These are phyloP conservation scores for Cucurbita argyrosperma DNA, from an alignment of 306 rosid genomes.

Conservation along the genomic window DNA sequence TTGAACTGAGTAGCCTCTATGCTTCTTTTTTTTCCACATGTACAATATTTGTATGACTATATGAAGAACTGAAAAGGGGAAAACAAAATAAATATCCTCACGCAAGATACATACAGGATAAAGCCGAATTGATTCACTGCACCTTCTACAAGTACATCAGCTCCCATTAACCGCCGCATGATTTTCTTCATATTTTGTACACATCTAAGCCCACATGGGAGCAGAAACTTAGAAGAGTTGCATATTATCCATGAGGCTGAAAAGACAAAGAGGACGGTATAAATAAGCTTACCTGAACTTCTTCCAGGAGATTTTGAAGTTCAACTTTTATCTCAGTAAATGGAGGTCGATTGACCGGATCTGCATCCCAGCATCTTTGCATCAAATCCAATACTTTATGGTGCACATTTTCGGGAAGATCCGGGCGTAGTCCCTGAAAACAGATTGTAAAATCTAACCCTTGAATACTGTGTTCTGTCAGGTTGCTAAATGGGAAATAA, in stretches of 20 bases:
- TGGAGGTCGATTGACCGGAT: slow-evolving; percentile 60
- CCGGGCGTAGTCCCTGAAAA: slow-evolving; percentile 85
- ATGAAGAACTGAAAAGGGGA: slow-evolving; percentile 10
- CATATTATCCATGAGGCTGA: neutral
- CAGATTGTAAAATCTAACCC: neutral
- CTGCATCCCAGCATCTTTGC: slow-evolving; percentile 89
- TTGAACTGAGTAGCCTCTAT: slow-evolving; percentile 1
- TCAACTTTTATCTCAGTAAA: slow-evolving; percentile 58
- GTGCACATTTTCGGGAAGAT: slow-evolving; percentile 62
- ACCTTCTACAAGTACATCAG: slow-evolving; percentile 18
- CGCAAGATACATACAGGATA: slow-evolving; percentile 16
- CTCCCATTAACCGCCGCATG: slow-evolving; percentile 26
- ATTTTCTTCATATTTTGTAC: slow-evolving; percentile 40
- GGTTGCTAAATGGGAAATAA: neutral
- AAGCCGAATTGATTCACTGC: slow-evolving; percentile 19
- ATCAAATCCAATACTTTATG: slow-evolving; percentile 64
- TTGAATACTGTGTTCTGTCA: neutral
- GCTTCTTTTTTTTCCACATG: slow-evolving; percentile 12
- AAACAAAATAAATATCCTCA: slow-evolving; percentile 18
- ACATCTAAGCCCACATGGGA: slow-evolving; percentile 1
- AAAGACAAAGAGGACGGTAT: neutral
- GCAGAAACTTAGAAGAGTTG: neutral
- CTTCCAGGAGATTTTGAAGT: slow-evolving; percentile 49
- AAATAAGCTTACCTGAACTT: slow-evolving; percentile 36
- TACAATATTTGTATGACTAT: slow-evolving; percentile 28